These are phyloP conservation scores for Sporothrix phasma DNA, from an alignment of 2,329 filamentous ascomycete genomes.

Conservation along the genomic window DNA sequence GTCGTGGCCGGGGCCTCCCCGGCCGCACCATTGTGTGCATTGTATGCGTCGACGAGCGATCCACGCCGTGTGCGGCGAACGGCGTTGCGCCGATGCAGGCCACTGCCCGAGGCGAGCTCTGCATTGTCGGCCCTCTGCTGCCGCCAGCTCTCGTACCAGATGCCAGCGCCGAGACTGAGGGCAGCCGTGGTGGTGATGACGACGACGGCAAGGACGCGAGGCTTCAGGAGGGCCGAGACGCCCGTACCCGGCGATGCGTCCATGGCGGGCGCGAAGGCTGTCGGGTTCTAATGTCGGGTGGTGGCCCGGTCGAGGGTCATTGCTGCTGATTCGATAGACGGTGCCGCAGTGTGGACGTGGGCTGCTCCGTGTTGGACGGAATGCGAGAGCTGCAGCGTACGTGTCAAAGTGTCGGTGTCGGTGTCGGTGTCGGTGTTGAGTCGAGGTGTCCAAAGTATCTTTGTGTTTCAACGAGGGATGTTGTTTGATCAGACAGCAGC, in stretches of 20 bases:
- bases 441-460: too few species aligned
- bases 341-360: neutral
- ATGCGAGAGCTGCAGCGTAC: too few species aligned
- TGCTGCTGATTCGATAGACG: neutral
- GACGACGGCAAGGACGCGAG: conserved; percentile 16
- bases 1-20: conserved; percentile 13
- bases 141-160: conserved; percentile 13
- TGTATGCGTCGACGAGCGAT: neutral
- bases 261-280: conserved; percentile 11
- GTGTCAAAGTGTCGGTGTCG: too few species aligned
- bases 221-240: conserved; percentile 15
- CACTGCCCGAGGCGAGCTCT: neutral
- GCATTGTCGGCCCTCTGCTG: neutral
- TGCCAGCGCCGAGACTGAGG: conserved; percentile 16
- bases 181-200: conserved; percentile 15
- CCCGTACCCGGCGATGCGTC: conserved; percentile 12
- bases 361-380: too few species aligned
- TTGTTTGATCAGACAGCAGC: neutral
- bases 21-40: conserved; percentile 26
- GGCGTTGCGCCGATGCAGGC: conserved; percentile 19
- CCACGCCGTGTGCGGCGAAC: conserved; percentile 16
- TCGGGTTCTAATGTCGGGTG: neutral
- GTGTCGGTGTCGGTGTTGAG: too few species aligned
- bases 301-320: neutral
- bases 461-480: too few species aligned